Percentiles rank a stretch among this genome's conserved stretches.
Evolutionary conservation across 176 grass and related monocot genomes (phyloP).

Genomic region (Saccharum officinarum): DNA sequence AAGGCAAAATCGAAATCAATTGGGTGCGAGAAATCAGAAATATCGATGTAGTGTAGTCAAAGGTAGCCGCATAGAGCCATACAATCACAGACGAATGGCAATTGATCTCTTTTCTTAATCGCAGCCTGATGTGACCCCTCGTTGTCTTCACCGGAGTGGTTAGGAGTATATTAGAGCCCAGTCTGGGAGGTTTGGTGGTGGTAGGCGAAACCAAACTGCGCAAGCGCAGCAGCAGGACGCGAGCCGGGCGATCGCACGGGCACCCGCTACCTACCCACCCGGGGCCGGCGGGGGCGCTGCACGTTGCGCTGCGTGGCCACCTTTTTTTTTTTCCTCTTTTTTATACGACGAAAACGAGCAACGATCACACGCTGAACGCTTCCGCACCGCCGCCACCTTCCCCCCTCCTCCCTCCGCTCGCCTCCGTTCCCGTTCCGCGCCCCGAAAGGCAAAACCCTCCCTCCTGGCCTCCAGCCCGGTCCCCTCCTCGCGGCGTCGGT

Average conservation of each 20-base stretch:
- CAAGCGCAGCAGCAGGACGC: not conserved
- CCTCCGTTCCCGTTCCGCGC: too few species aligned
- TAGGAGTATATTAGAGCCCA: not conserved
- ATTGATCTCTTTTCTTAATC: not conserved
- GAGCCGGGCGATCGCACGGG: not conserved
- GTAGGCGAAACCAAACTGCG: not conserved
- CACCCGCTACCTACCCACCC: conserved; percentile 5
- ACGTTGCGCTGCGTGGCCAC: not conserved
- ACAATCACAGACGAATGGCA: conserved; percentile 11
- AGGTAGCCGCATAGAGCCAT: not conserved
- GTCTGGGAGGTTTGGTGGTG: not conserved
- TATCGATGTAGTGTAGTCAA: not conserved
- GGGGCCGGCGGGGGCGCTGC: not conserved
- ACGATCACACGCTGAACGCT: not conserved
- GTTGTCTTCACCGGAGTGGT: not conserved
- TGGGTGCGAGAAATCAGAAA: too few species aligned
- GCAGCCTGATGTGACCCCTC: not conserved
- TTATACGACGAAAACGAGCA: not conserved
- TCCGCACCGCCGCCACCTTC: conserved; percentile 30
- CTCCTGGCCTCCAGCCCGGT: too few species aligned
- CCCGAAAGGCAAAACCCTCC: too few species aligned
- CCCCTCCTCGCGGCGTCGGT: not conserved
- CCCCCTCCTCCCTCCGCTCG: not conserved
- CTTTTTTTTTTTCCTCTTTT: not conserved
- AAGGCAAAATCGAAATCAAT: not conserved